Conservation (phyloP, 192 early-diverging fungal species). For the Coemansia sp. region DNA sequence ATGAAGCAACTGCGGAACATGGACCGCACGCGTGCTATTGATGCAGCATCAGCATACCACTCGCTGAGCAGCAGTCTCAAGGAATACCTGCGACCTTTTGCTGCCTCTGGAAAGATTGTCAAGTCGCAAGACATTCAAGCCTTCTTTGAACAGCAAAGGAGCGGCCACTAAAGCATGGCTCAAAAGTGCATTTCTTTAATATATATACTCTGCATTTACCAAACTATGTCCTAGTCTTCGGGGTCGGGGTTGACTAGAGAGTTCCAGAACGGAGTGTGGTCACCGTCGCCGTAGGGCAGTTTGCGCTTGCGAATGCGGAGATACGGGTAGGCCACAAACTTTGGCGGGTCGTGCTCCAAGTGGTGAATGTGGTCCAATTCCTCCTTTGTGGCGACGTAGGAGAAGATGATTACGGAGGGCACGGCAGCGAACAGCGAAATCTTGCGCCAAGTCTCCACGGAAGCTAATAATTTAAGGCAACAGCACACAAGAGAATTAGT, state of each 20-base stretch:
- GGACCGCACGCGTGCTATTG: slow-evolving; percentile 73
- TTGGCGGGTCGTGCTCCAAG: slow-evolving; percentile 53
- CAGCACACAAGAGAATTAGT: neutral
- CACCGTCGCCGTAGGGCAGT: slow-evolving; percentile 54
- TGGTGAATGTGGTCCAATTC: slow-evolving; percentile 55
- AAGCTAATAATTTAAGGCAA: slow-evolving; percentile 18
- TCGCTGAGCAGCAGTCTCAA: slow-evolving; percentile 68
- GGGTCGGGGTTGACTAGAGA: slow-evolving; percentile 53
- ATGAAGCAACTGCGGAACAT: slow-evolving; percentile 71
- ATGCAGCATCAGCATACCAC: slow-evolving; percentile 77
- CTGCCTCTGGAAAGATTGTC: slow-evolving; percentile 71
- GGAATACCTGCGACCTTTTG: slow-evolving; percentile 69
- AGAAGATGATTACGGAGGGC: slow-evolving; percentile 35
- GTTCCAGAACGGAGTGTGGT: slow-evolving; percentile 54
- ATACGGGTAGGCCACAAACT: slow-evolving; percentile 46
- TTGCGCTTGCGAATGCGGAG: slow-evolving; percentile 49
- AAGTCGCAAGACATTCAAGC: slow-evolving; percentile 70
- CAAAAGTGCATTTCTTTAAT: slow-evolving; percentile 3
- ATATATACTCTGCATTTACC: neutral
- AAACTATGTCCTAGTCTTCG: slow-evolving; percentile 34
- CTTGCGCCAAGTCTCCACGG: slow-evolving; percentile 54
- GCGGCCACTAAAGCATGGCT: neutral
- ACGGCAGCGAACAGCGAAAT: slow-evolving; percentile 48
- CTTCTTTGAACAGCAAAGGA: slow-evolving; percentile 64
- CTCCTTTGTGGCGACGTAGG: slow-evolving; percentile 44